Evolutionary conservation across 805 yeast species (phyloP).

Genomic region (Cyberlindnera maclurae): DNA sequence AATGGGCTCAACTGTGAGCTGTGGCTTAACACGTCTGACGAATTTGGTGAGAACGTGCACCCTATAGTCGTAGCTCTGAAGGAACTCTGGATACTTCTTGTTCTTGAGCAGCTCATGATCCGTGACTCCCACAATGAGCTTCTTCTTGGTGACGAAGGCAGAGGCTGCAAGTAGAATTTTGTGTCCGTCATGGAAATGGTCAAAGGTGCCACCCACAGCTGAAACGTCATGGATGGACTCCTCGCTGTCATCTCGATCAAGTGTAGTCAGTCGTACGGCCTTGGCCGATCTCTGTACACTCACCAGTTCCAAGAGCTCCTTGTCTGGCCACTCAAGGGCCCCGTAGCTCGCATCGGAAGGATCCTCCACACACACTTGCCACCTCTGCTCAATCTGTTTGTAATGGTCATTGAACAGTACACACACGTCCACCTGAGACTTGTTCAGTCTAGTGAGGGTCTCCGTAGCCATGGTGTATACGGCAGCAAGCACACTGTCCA

Average conservation of each 20-base stretch:
- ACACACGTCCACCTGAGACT: constrained; percentile 8
- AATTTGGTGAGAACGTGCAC: constrained; percentile 40
- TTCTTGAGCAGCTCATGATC: constrained; percentile 65
- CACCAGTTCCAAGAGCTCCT: constrained; percentile 5
- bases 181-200: constrained; percentile 94
- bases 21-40: constrained; percentile 40
- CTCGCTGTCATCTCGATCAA: constrained; percentile 16
- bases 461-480: constrained; percentile 17
- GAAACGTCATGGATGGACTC: constrained; percentile 27
- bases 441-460: constrained; percentile 3
- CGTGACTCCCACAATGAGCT: constrained; percentile 77
- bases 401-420: constrained; percentile 23
- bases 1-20: constrained; percentile 40
- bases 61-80: constrained; percentile 55
- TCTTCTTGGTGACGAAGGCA: constrained; percentile 46
- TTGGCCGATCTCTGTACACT: constrained; percentile 6
- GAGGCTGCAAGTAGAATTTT: constrained; percentile 73
- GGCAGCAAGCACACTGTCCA: constrained; percentile 20
- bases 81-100: constrained; percentile 60
- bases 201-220: constrained; percentile 96
- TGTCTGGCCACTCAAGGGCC: constrained; percentile 7
- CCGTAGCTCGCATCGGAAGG: constrained; percentile 10
- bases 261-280: background rate
- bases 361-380: constrained; percentile 17
- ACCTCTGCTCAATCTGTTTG: constrained; percentile 8